Conservation (phyloP, 2,329 filamentous ascomycete species). For the Ophiocordyceps australis region DNA sequence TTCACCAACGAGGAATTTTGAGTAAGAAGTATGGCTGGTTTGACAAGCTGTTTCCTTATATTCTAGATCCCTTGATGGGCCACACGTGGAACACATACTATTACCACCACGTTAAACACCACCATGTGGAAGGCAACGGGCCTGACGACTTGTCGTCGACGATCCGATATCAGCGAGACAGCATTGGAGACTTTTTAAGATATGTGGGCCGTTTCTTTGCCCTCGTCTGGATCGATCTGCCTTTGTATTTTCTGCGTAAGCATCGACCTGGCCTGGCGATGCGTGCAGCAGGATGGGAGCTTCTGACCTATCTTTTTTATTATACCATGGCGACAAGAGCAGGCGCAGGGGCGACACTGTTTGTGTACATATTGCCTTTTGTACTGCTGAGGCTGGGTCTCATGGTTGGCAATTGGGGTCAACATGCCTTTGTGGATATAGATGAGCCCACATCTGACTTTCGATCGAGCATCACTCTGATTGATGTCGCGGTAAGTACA, state of each 20-base stretch:
- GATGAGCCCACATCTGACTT: conserved; percentile 61
- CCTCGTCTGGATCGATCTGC: conserved; percentile 57
- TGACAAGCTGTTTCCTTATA: conserved; percentile 52
- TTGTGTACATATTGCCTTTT: conserved; percentile 50
- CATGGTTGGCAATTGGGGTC: conserved; percentile 75
- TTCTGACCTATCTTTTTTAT: conserved; percentile 33
- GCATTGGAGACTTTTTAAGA: conserved; percentile 43
- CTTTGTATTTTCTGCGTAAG: conserved; percentile 52
- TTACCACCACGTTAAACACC: conserved; percentile 75
- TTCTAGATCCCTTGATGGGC: conserved; percentile 59
- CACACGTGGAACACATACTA: conserved; percentile 78
- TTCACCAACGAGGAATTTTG: conserved; percentile 57
- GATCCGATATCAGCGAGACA: conserved; percentile 58
- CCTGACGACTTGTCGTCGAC: conserved; percentile 61
- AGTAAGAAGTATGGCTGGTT: conserved; percentile 32
- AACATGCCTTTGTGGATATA: conserved; percentile 66
- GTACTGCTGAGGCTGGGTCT: conserved; percentile 47
- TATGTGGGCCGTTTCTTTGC: conserved; percentile 61
- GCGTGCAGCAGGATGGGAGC: conserved; percentile 43
- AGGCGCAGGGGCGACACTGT: conserved; percentile 38
- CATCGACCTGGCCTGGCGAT: conserved; percentile 34
- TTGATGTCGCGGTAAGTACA: conserved; percentile 53
- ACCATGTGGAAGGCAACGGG: conserved; percentile 68
- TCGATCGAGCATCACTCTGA: conserved; percentile 59
- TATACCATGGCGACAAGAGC: conserved; percentile 25